Evolutionary conservation across 306 rosid genomes (phyloP).

Genomic region (Calophaca sinica): DNA sequence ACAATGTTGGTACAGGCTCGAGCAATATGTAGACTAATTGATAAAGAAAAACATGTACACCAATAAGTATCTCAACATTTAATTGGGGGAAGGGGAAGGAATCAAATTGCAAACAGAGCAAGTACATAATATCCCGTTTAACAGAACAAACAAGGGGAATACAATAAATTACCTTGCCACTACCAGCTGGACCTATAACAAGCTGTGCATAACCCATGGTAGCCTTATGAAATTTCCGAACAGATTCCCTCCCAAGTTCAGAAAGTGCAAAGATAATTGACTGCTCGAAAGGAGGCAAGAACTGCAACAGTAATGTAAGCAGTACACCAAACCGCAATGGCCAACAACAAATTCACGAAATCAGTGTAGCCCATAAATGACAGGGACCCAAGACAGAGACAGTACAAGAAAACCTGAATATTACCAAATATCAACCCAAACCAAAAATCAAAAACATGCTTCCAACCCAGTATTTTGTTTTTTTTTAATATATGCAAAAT

Average conservation of each 20-base stretch:
- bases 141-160: background rate
- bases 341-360: constrained; percentile 56
- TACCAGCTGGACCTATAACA: constrained; percentile 78
- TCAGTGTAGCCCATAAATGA: constrained; percentile 62
- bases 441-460: background rate
- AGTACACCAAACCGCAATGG: constrained; percentile 66
- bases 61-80: constrained; percentile 25
- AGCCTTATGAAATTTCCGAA: constrained; percentile 20
- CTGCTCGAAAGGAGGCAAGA: constrained; percentile 60
- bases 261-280: constrained; percentile 50
- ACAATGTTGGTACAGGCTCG: constrained; percentile 76
- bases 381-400: constrained; percentile 25
- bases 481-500: background rate
- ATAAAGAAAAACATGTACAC: constrained; percentile 12
- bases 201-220: constrained; percentile 73
- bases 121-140: background rate
- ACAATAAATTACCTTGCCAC: constrained; percentile 69
- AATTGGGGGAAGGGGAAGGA: background rate
- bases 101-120: background rate
- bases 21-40: constrained; percentile 82
- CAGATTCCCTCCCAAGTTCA: constrained; percentile 33
- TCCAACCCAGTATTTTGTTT: background rate
- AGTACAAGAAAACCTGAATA: constrained; percentile 54
- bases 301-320: constrained; percentile 73
- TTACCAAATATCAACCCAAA: constrained; percentile 26